phyloP scores from a whole-genome alignment of 2,329 filamentous ascomycete species.

The Neofusicoccum sp. region DNA sequence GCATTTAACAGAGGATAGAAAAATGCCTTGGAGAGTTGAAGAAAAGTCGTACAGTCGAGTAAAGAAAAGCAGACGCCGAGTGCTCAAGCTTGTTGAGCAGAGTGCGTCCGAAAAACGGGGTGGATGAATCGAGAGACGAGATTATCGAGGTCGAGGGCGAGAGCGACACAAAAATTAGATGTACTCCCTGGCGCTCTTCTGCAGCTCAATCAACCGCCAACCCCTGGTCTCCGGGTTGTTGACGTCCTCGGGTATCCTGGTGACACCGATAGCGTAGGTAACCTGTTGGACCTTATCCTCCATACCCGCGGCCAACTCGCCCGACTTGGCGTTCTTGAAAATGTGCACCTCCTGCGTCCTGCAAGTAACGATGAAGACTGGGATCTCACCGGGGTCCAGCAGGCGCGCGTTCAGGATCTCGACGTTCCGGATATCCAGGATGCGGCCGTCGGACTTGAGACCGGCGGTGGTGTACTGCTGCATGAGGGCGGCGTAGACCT shows the following conservation, averaged over 20 bases:
- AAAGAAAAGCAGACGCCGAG: neutral
- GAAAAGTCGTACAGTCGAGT: neutral
- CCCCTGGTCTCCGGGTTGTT: constrained; percentile 95
- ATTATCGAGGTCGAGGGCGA: too few species aligned
- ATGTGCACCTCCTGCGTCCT: constrained; percentile 97
- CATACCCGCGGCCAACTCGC: constrained; percentile 91
- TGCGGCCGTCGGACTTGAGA: constrained; percentile 90
- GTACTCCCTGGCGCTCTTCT: constrained; percentile 95
- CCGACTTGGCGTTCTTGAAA: constrained; percentile 88
- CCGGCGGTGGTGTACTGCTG: constrained; percentile 94
- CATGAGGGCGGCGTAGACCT: constrained; percentile 93
- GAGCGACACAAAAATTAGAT: constrained; percentile 49
- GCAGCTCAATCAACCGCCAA: constrained; percentile 97
- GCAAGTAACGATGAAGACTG: constrained; percentile 96
- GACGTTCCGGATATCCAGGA: constrained; percentile 92
- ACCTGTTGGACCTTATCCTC: constrained; percentile 98
- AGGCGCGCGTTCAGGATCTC: constrained; percentile 82
- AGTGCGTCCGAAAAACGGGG: too few species aligned
- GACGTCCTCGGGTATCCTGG: constrained; percentile 89
- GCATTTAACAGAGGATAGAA: neutral
- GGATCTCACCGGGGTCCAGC: constrained; percentile 82
- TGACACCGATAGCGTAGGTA: constrained; percentile 96
- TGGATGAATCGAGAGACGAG: neutral
- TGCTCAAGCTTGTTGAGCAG: too few species aligned
- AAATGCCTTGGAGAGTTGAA: neutral